Base-by-base conservation (phyloP, 1,284 basidiomycete species). In the Rhodotorula sp. region DNA sequence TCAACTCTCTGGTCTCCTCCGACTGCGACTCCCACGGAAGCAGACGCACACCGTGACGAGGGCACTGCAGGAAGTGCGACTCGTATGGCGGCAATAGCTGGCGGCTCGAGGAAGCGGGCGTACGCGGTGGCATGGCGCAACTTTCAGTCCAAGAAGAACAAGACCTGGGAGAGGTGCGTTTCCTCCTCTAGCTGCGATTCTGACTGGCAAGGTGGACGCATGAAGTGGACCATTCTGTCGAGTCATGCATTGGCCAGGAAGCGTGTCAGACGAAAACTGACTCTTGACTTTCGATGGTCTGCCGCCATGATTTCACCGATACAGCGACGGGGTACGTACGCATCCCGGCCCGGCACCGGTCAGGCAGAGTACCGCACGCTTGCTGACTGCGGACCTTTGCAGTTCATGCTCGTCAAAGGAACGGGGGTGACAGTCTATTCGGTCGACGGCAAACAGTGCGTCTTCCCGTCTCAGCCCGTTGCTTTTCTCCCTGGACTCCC, bases 141-240 rank as follows among this genome's bases (percentile, higher is more conserved):
- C 78, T 88, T 87, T 43, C 89, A 91, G 78, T 84, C 83, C 31
- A 89, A 86, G 81, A 95, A 93, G 82, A 87, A 93, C 80, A 92
- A 92, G 81, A 92, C 89, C 2, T 95, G 92, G 92, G 92, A 94
- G 76, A 56, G n/a, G 74, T 76, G 59, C 57, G 74, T 70, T 61
- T 6, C 18, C 46, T 7, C 10, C 31, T 20, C 29, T 39, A 1
- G 29, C 39, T 54, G 0, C 10, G 6, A 10, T 31, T 5, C 29
- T 8, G 26, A 14, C 3, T 3, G 12, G 62, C 18, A 16, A 34
- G 29, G 10, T 15, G 61, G 20, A 47, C 43, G 7, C 8, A 43
- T 43, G 10, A 43, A 12, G 39, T 2, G 10, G 10, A 14, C 12
- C 39, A 14, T 43, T 10, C 39, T 43, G 39, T 43, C 39, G 39